Evolutionary conservation across 1,284 basidiomycete genomes (phyloP).

Genomic region (Trichosporon coremiiforme): DNA sequence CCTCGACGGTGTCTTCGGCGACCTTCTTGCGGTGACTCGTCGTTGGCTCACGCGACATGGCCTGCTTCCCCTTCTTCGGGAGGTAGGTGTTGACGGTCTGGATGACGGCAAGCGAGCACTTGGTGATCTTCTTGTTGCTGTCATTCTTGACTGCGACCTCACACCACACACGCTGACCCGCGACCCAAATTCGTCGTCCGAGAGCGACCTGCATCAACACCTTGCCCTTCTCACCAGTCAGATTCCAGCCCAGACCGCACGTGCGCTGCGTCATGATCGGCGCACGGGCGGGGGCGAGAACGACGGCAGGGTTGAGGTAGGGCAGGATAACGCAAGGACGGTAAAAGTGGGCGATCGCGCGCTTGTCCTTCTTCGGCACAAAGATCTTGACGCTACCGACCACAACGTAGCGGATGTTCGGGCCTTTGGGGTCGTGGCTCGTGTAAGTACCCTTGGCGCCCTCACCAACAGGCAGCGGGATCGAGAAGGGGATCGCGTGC

Average conservation of each 20-base stretch:
- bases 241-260: constrained; percentile 63
- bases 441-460: constrained; percentile 73
- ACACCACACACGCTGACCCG: constrained; percentile 78
- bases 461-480: constrained; percentile 69
- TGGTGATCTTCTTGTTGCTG: constrained; percentile 72
- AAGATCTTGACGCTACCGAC: constrained; percentile 84
- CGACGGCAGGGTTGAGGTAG: constrained; percentile 67
- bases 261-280: constrained; percentile 67
- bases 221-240: constrained; percentile 66
- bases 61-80: constrained; percentile 42
- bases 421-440: constrained; percentile 61
- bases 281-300: constrained; percentile 66
- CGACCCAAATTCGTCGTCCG: constrained; percentile 78
- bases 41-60: constrained; percentile 56
- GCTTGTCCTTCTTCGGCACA: constrained; percentile 63
- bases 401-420: constrained; percentile 76
- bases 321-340: constrained; percentile 82
- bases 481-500: constrained; percentile 75
- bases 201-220: constrained; percentile 73
- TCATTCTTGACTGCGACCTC: constrained; percentile 72
- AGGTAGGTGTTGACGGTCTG: constrained; percentile 73
- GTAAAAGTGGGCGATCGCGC: constrained; percentile 90
- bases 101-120: constrained; percentile 68
- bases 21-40: constrained; percentile 60
- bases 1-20: constrained; percentile 67